Evolutionary conservation across 805 yeast species (phyloP).

Genomic region (Candida cerambycidarum): DNA sequence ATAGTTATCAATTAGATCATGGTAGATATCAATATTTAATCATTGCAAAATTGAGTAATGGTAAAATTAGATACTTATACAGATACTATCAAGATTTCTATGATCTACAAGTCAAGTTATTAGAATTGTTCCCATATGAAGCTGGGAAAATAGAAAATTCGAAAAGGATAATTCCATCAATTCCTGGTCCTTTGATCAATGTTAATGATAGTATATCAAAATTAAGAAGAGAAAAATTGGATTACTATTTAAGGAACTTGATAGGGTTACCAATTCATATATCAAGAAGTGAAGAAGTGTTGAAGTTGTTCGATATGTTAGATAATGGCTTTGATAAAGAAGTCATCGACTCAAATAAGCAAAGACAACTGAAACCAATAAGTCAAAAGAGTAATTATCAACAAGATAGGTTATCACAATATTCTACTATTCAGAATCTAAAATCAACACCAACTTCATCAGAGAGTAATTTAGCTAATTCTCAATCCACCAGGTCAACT

Average conservation of each 20-base stretch:
- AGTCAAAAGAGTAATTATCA: constrained; percentile 45
- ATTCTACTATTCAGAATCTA: constrained; percentile 32
- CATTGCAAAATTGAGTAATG: constrained; percentile 63
- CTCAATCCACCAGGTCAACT: constrained; percentile 2
- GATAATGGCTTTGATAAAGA: constrained; percentile 64
- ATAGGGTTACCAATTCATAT: constrained; percentile 75
- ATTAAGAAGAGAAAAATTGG: constrained; percentile 54
- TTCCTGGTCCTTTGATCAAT: constrained; percentile 93
- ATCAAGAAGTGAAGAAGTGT: constrained; percentile 65
- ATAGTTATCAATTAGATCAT: constrained; percentile 73
- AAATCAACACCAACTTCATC: constrained; percentile 30
- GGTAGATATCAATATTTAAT: constrained; percentile 90
- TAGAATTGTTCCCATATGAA: constrained; percentile 85
- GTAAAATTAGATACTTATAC: constrained; percentile 69
- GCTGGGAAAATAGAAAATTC: constrained; percentile 83
- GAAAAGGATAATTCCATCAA: constrained; percentile 82
- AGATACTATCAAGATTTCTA: constrained; percentile 95
- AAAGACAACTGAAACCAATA: constrained; percentile 34
- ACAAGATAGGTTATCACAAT: constrained; percentile 53
- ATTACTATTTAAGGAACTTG: constrained; percentile 53
- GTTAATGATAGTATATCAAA: constrained; percentile 73
- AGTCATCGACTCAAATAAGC: constrained; percentile 19
- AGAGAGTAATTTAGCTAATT: constrained; percentile 17
- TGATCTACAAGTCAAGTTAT: constrained; percentile 80
- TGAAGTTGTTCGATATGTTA: constrained; percentile 64